Evolutionary conservation across 768 basidiomycete genomes (phyloP), one percentile per base, ranked within the genome.

Genomic region (Leccinum truebloodii): DNA sequence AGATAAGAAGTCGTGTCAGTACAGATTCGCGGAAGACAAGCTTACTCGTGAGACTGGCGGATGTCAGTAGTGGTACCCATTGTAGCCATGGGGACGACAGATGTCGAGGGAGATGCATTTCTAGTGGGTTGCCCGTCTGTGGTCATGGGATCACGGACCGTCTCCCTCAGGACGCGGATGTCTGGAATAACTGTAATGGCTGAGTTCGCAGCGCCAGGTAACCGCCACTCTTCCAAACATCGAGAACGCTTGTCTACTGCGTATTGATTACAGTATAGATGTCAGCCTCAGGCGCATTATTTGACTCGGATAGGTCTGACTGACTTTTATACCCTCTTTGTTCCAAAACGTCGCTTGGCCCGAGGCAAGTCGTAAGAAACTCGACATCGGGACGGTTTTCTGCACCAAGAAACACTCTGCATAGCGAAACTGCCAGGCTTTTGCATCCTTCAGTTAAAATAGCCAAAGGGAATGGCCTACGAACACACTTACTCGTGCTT

Each of bases 361-460:
- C 95, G 22, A 98, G 80, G 54, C 97, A 91, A 0, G 94, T 95
- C 83, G 91, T 89, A 63, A 98, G 87, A 10, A 96, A 74, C 7
- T 96, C 76, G 0, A 90, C 86, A 69, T 98, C 95, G 66, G 92
- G 91, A 20, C 86, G 83, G 69, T 88, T 88, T 0, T 87, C 86
- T 3, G 83, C 30, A 28, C 28, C 28, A 28, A 28, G 28, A 28
- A 28, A 28, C 28, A 28, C 28, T 28, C 28, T 28, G 28, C 30
- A 30, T 79, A 54, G 87, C 83, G 89, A 24, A 96, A 74, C 3
- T 73, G 95, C 89, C 5, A 97, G 87, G 72, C 93, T 94, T 55
- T 58, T 16, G 54, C 10, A 16, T 41, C 24, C 13, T 20, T 53
- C 6, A 35, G 32, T 12, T 12, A 34, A 34, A 34, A 34, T 16